Conservation (phyloP, 2,329 filamentous ascomycete species). For the Alternaria incomplexa region DNA sequence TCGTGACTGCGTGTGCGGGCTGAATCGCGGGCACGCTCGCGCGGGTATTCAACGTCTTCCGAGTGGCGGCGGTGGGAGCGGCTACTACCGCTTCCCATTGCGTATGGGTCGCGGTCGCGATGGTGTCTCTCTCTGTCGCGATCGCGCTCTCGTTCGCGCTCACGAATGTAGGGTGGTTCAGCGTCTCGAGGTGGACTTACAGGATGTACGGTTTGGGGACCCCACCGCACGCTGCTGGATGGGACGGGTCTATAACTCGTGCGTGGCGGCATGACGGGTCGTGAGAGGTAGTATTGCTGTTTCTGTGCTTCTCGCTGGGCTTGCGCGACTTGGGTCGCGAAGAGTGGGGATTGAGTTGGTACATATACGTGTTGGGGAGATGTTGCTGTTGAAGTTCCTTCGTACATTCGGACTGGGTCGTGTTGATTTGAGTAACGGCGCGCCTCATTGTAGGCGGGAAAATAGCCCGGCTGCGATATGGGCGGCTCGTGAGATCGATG, state of each 20-base stretch:
- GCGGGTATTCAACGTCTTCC: conserved; percentile 33
- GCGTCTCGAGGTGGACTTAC: conserved; percentile 29
- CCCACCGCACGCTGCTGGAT: conserved; percentile 31
- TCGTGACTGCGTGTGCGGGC: conserved; percentile 38
- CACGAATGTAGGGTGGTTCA: conserved; percentile 25
- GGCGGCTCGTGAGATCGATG: conserved; percentile 53
- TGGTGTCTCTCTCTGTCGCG: conserved; percentile 21
- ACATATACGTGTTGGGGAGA: conserved; percentile 47
- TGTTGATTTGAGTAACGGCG: conserved; percentile 37
- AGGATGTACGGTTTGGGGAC: conserved; percentile 15
- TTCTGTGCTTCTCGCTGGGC: conserved; percentile 36
- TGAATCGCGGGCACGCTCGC: conserved; percentile 25
- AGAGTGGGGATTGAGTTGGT: conserved; percentile 54
- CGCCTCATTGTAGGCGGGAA: conserved; percentile 41
- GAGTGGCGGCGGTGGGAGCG: conserved; percentile 30
- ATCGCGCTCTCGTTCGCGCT: conserved; percentile 25
- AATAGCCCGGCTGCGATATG: conserved; percentile 47
- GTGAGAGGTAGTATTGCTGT: conserved; percentile 38
- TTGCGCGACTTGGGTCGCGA: conserved; percentile 55
- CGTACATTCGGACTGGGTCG: conserved; percentile 17
- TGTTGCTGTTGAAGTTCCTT: conserved; percentile 23
- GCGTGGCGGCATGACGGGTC: conserved; percentile 35
- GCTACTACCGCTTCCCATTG: conserved; percentile 14
- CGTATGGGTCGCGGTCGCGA: conserved; percentile 15
- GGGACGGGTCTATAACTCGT: conserved; percentile 32